Evolutionary conservation across 2,329 filamentous ascomycete genomes (phyloP).

Genomic region (Chaetomiaceae sp.): DNA sequence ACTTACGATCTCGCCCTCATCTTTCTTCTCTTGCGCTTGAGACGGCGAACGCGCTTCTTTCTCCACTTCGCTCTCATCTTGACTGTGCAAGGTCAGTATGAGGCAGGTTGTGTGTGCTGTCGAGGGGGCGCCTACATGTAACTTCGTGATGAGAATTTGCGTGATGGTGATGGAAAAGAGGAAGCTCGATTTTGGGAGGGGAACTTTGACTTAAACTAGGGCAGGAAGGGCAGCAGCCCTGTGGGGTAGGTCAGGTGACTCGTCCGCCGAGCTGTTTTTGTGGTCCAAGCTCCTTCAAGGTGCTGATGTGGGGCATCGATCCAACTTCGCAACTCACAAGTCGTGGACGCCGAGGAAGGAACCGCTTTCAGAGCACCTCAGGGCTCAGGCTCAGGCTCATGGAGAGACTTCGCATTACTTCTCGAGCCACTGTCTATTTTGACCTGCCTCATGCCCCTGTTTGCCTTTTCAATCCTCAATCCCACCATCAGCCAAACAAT

Average conservation of each 20-base stretch:
- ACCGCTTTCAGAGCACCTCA: no score
- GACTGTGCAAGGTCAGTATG: slow-evolving; percentile 32
- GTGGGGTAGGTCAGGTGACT: slow-evolving; percentile 28
- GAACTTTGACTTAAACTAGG: slow-evolving; percentile 26
- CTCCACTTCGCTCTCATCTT: slow-evolving; percentile 97
- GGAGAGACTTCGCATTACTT: no score
- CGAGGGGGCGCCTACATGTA: slow-evolving; percentile 21
- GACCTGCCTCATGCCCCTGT: no score
- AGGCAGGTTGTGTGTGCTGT: background rate
- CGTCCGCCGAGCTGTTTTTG: background rate
- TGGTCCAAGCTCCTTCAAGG: slow-evolving; percentile 22
- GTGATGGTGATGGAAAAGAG: slow-evolving; percentile 26
- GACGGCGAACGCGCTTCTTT: slow-evolving; percentile 99
- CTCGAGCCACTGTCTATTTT: no score
- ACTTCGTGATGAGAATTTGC: slow-evolving; percentile 27
- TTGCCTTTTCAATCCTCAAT: no score
- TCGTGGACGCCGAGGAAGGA: no score
- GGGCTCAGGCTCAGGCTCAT: no score
- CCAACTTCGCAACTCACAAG: background rate
- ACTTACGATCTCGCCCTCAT: slow-evolving; percentile 94
- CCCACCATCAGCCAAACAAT: no score
- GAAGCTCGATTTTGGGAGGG: slow-evolving; percentile 24
- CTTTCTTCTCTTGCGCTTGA: slow-evolving; percentile 99
- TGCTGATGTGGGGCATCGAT: background rate
- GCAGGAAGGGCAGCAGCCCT: slow-evolving; percentile 27